Evolutionary conservation across 2,329 filamentous ascomycete genomes (phyloP), one percentile per base, ranked within the genome.

Genomic region (Fusarium staphyleae): DNA sequence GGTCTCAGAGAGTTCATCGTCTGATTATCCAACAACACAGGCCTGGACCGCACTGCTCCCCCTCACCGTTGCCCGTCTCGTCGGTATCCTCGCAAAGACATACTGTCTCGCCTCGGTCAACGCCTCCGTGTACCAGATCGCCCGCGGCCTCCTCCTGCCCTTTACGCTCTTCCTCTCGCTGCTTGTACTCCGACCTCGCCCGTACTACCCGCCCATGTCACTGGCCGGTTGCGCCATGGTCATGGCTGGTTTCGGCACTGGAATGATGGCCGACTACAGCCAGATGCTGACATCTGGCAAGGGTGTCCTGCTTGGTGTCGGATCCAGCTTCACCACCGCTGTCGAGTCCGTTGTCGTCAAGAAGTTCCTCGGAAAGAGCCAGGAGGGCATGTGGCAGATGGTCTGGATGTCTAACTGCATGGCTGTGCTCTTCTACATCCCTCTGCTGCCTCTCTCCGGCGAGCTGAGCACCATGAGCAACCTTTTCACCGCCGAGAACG

Each of bases 361-460:
- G 57, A 44, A 43, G 12, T 66, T 66, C 51, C 62, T 66, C 9
- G 64, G 64, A 16, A 66, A 66, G 62, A 62, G 60, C 41, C 55
- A 56, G 42, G 64, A 66, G 49, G 64, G 64, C 26, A 66, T 66
- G 62, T 66, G 64, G 64, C 64, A 66, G 60, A 66, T 66, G 64
- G 64, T 66, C 22, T 66, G 64, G 64, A 66, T 66, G 64, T 66
- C 64, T 18, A 66, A 66, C 60, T 60, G 53, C 33, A 65, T 66
- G 64, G 64, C 64, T 11, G 29, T 64, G 10, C 54, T 65, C 33
- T 66, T 66, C 49, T 66, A 66, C 13, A 51, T 65, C 13, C 64
- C 64, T 16, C 64, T 66, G 19, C 55, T 66, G 13, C 64, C 64
- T 29, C 62, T 66, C 13, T 66, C 64, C 2, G 64, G 64, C 14